phyloP scores from a whole-genome alignment of 2,329 filamentous ascomycete species.

The Lasiodiplodia sp. region DNA sequence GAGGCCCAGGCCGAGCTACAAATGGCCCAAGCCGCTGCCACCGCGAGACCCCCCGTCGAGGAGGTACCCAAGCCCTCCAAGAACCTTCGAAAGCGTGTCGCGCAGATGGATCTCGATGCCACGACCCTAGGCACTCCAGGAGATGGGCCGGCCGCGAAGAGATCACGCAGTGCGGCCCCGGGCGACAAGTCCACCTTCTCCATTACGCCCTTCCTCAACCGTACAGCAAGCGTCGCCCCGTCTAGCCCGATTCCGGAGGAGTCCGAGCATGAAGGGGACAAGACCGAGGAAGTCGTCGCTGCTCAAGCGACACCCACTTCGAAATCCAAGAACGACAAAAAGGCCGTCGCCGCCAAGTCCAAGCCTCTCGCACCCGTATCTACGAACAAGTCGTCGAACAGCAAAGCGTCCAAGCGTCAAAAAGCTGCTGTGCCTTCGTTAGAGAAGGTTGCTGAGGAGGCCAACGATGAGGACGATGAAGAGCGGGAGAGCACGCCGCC shows the following conservation, averaged over 20 bases:
- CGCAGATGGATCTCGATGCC: constrained; percentile 55
- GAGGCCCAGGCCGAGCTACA: constrained; percentile 63
- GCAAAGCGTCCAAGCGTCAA: constrained; percentile 47
- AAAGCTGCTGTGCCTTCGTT: constrained; percentile 47
- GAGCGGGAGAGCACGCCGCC: constrained; percentile 47
- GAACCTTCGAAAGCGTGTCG: constrained; percentile 52
- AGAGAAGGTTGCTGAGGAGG: constrained; percentile 55
- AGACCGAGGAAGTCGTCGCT: constrained; percentile 39
- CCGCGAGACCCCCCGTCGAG: constrained; percentile 41
- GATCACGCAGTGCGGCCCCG: constrained; percentile 62
- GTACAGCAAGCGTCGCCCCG: constrained; percentile 66
- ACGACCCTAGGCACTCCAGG: constrained; percentile 59
- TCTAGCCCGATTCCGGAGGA: constrained; percentile 48
- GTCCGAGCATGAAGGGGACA: constrained; percentile 37
- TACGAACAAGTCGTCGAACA: constrained; percentile 54
- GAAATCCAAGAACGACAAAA: constrained; percentile 39
- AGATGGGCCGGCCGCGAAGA: constrained; percentile 55
- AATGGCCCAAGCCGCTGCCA: constrained; percentile 49
- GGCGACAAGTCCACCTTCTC: constrained; percentile 93
- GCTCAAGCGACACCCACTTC: constrained; percentile 42
- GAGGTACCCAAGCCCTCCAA: constrained; percentile 43
- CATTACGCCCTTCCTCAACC: constrained; percentile 91
- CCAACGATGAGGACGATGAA: constrained; percentile 46
- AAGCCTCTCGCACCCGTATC: constrained; percentile 55
- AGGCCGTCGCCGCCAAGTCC: constrained; percentile 42